Base-by-base conservation (phyloP, 257 asterid genomes). In the Forsythia suspensa region DNA sequence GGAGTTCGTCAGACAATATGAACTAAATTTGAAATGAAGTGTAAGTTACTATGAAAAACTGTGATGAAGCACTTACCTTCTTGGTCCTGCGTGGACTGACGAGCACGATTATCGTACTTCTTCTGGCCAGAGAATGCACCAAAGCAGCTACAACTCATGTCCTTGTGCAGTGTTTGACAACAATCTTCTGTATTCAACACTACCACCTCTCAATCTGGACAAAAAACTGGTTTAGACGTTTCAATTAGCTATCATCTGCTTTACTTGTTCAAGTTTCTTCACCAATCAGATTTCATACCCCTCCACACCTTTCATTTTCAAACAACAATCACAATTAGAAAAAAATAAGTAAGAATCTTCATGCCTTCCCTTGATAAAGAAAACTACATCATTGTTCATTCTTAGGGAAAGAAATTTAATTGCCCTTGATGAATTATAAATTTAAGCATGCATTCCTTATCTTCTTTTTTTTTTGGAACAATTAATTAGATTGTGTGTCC, bases 101-200 rank as follows among this genome's bases (percentile, higher is more conserved):
- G 13, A 73, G 80, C 85, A 74, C 76, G 73, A 79, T 80, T 80
- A 44, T 82, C 80, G 46, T 69, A 82, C 76, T 80, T 82, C 76
- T 81, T 85, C 37, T 74, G 84, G 68, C 72, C 63, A 18, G 76
- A 55, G 44, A 88, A 84, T 75, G 77, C 77, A 76, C 96, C 88
- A 81, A 92, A 94, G 87, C 88, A 90, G 90, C 90, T 77, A 82
- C 97, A 89, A 76, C 85, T 83, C 98, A 92, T 94, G 86, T 83
- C 90, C 84, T 70, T 81, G 65, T 63, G 52, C 76, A 63, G 76
- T 68, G 76, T 70, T 52, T 59, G 21, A 61, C 66, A 76, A 40
- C 71, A 74, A 78, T 84, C 82, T 55, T 81, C 80, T 63, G 29
- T 76, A 59, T 72, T 75, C 79, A 38, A 78, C 55, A 10, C 48